Base-by-base conservation (phyloP, 2,329 filamentous ascomycete genomes). In the Biscogniauxia sp. region DNA sequence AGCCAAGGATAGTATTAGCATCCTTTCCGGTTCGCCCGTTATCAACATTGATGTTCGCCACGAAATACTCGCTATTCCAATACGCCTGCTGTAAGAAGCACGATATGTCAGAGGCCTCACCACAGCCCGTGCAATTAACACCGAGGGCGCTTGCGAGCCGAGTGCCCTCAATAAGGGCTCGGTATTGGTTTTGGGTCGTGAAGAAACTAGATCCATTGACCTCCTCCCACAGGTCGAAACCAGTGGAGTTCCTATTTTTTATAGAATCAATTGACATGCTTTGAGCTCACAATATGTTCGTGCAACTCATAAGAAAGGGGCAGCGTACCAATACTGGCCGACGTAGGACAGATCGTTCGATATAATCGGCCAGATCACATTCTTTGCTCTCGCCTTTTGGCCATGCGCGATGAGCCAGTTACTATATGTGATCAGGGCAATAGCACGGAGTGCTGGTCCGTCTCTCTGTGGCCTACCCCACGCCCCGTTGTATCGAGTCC, bases 171-270 rank as follows among this genome's bases (percentile, higher is more conserved):
- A 74, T 64, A 8, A 75, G 66, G 5, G 84, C 80, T 51, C 84
- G 82, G 68, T 86, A 80, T 54, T 84, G 79, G 11, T 79, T 82
- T 23, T 83, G 80, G 20, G 80, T 76, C 1, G 85, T 85, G 72
- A 87, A 88, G 76, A 86, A 87, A 2, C 82, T 84, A 0, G 80
- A 80, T 25, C 83, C 82, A 20, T 77, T 76, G 19, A 85, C 78
- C 67, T 87, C 84, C 67, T 88, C 85, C 85, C 85, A 87, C 2
- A 87, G 75, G 66, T 88, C 85, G 64, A 82, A 87, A 5, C 80
- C 81, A 3, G 81, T 81, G 57, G 80, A 76, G 62, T 83, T 85
- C 70, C 70, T 72, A 41, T 77, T 26, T 7, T 45, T 15, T n/a
- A 11, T 32, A 4, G 28, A 2, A 9, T 57, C 11, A 57, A 49